Evolutionary conservation across 331 rosid genomes (phyloP).

Genomic region (Rosa hybrid): DNA sequence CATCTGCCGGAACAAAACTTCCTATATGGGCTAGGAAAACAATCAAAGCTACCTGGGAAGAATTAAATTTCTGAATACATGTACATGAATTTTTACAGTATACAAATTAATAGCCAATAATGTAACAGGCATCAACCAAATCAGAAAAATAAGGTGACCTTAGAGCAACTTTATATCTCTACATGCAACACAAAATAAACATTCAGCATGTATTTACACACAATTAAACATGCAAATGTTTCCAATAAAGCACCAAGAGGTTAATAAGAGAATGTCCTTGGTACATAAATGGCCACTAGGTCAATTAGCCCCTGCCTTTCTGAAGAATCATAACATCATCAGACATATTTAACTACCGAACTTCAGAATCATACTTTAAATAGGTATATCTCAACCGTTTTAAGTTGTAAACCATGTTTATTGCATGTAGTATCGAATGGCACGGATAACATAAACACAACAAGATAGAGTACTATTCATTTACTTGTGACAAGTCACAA

Average conservation of each 20-base stretch:
- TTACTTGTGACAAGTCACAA: neutral
- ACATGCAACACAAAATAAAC: neutral
- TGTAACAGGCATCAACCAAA: neutral
- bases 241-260: neutral
- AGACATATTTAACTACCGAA: neutral
- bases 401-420: neutral
- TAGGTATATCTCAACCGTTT: neutral
- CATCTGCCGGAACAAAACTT: conserved; percentile 96
- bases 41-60: conserved; percentile 79
- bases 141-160: neutral
- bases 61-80: neutral
- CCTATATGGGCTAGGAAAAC: conserved; percentile 95
- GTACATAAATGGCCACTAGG: neutral
- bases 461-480: neutral
- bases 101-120: neutral
- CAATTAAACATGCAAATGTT: neutral
- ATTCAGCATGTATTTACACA: neutral
- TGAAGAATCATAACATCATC: neutral
- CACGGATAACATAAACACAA: neutral
- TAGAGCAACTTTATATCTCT: neutral
- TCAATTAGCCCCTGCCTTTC: neutral
- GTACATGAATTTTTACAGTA: neutral
- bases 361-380: neutral
- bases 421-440: neutral
- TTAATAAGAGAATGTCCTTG: neutral